phyloP scores from a whole-genome alignment of 306 rosid genomes.

The Malus asiatica region DNA sequence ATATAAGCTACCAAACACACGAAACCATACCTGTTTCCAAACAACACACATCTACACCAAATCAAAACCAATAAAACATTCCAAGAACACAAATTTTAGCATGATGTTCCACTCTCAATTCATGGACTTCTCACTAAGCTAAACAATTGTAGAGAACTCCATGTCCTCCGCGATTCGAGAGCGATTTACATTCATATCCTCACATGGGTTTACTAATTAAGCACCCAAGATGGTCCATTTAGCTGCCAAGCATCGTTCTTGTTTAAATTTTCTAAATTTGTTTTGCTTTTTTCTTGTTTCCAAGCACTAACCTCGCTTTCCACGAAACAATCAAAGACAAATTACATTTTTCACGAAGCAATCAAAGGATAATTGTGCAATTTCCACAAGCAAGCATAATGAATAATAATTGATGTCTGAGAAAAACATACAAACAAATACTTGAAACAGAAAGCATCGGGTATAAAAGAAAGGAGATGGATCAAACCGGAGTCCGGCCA shows the following conservation, averaged over 20 bases:
- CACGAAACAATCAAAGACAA: not conserved
- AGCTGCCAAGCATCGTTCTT: not conserved
- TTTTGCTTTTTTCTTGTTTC: not conserved
- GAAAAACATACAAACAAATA: not conserved
- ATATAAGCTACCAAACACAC: not conserved
- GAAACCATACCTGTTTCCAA: not conserved
- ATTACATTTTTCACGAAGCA: too few species aligned
- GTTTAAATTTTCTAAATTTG: not conserved
- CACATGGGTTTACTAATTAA: conserved; percentile 6
- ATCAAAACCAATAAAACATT: not conserved
- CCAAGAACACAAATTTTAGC: not conserved
- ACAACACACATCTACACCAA: not conserved
- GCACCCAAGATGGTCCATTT: not conserved
- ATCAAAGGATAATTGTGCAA: not conserved
- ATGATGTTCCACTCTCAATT: not conserved
- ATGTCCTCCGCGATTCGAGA: not conserved
- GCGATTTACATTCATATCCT: conserved; percentile 3
- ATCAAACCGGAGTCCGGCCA: not conserved
- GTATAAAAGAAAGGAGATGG: not conserved
- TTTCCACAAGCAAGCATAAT: not conserved
- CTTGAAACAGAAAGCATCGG: not conserved
- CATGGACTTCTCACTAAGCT: not conserved
- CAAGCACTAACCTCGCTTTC: not conserved
- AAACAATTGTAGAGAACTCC: not conserved
- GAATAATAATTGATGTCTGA: not conserved